A percentile compares a stretch with the other conserved stretches of the same genome.
Conservation (phyloP, 2,329 filamentous ascomycete genomes). For the Xylaria sp. region DNA sequence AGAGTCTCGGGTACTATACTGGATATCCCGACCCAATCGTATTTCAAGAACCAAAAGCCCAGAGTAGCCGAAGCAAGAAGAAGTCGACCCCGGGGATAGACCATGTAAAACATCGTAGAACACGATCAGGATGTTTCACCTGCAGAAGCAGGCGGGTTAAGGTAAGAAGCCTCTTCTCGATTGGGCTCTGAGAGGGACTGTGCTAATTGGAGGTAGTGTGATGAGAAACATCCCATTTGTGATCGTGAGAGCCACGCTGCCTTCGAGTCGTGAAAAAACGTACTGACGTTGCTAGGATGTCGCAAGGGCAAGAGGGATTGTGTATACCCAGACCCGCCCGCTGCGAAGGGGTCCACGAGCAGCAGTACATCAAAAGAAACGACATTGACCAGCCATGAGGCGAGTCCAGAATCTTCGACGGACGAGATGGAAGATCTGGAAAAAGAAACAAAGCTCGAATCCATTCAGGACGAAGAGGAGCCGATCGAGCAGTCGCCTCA, state of each 20-base stretch:
- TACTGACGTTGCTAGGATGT: constrained; percentile 70
- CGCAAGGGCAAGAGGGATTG: constrained; percentile 92
- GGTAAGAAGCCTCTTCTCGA: constrained; percentile 55
- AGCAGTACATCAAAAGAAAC: constrained; percentile 54
- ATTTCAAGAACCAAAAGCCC: constrained; percentile 60
- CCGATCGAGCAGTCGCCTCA: constrained; percentile 49
- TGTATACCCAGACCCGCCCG: constrained; percentile 80
- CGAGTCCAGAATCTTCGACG: constrained; percentile 65
- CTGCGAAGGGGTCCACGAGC: constrained; percentile 54
- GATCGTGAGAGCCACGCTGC: constrained; percentile 67
- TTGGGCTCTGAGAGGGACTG: neutral
- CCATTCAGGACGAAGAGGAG: constrained; percentile 68
- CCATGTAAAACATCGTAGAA: constrained; percentile 91
- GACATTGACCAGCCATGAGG: constrained; percentile 52
- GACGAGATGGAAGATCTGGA: constrained; percentile 63
- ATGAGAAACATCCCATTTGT: constrained; percentile 87
- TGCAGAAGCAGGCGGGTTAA: constrained; percentile 90
- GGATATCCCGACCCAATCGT: constrained; percentile 62
- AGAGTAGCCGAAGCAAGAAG: constrained; percentile 58
- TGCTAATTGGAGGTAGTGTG: constrained; percentile 72
- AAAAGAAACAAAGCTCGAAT: constrained; percentile 58
- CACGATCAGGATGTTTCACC: constrained; percentile 91
- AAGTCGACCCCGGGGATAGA: constrained; percentile 67
- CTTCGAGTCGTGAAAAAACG: constrained; percentile 15
- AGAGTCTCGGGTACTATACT: constrained; percentile 61